Percentiles rank a stretch among this genome's conserved stretches.
Evolutionary conservation across 257 asterid species (phyloP).

Genomic region (Fraxinus americana): DNA sequence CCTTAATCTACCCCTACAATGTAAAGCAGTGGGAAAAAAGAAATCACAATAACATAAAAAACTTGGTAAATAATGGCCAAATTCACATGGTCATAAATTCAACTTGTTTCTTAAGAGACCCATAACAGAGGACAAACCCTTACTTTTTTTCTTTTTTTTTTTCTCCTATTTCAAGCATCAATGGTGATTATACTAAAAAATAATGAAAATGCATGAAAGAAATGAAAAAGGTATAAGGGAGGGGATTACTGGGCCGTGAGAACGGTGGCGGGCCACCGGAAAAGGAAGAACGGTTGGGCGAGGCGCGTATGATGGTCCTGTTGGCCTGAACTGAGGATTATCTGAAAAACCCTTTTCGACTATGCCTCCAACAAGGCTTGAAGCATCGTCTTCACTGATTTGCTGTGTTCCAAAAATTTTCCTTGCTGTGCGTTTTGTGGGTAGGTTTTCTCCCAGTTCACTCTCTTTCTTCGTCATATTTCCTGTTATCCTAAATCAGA

Average conservation of each 20-base stretch:
- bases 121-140: neutral
- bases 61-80: neutral
- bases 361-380: constrained; percentile 68
- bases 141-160: neutral
- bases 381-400: constrained; percentile 47
- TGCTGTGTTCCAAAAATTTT: constrained; percentile 38
- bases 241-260: constrained; percentile 72
- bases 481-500: neutral
- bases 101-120: neutral
- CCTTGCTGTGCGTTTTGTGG: constrained; percentile 20
- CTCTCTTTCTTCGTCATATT: constrained; percentile 36
- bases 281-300: constrained; percentile 80
- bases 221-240: neutral
- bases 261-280: constrained; percentile 93
- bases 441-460: constrained; percentile 29
- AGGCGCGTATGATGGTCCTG: constrained; percentile 46
- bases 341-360: constrained; percentile 84
- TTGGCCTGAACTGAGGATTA: constrained; percentile 24
- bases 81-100: neutral
- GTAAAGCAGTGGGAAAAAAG: neutral
- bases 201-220: neutral
- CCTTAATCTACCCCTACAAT: neutral
- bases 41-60: neutral
- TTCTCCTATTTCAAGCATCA: neutral
- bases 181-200: neutral